Evolutionary conservation across 768 basidiomycete species (phyloP).

Genomic region (Phylloporus sp.): DNA sequence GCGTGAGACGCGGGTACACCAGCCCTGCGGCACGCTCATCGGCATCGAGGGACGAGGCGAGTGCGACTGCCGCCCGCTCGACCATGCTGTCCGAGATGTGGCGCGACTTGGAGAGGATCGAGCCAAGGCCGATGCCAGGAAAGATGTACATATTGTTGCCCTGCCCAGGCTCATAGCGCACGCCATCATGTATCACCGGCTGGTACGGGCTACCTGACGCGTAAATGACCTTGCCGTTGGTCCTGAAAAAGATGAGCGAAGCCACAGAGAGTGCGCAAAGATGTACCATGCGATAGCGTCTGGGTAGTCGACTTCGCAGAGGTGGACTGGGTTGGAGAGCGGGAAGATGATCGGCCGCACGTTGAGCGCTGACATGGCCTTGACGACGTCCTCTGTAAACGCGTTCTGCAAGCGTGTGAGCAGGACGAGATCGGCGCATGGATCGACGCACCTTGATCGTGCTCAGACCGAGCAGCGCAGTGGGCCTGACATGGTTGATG

Average conservation of each 20-base stretch:
- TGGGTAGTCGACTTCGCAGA: conserved; percentile 56
- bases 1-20: conserved; percentile 64
- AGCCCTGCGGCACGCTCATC: conserved; percentile 54
- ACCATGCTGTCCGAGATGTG: conserved; percentile 68
- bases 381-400: conserved; percentile 62
- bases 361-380: conserved; percentile 61
- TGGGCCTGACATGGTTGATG: conserved; percentile 68
- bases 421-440: not conserved
- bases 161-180: conserved; percentile 59
- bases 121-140: conserved; percentile 58
- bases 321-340: conserved; percentile 66
- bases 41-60: conserved; percentile 51
- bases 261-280: not conserved
- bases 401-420: conserved; percentile 36
- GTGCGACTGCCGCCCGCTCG: conserved; percentile 59
- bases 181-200: conserved; percentile 45
- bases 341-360: conserved; percentile 77
- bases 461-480: conserved; percentile 72
- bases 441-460: conserved; percentile 38
- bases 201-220: conserved; percentile 73
- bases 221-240: conserved; percentile 63
- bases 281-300: conserved; percentile 57
- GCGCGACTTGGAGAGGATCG: conserved; percentile 53
- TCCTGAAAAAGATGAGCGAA: conserved; percentile 36
- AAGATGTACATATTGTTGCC: conserved; percentile 81